A percentile compares a stretch with the other conserved stretches of the same genome.
phyloP scores from a whole-genome alignment of 257 asterid genomes.

The Nicotiana attenuata region DNA sequence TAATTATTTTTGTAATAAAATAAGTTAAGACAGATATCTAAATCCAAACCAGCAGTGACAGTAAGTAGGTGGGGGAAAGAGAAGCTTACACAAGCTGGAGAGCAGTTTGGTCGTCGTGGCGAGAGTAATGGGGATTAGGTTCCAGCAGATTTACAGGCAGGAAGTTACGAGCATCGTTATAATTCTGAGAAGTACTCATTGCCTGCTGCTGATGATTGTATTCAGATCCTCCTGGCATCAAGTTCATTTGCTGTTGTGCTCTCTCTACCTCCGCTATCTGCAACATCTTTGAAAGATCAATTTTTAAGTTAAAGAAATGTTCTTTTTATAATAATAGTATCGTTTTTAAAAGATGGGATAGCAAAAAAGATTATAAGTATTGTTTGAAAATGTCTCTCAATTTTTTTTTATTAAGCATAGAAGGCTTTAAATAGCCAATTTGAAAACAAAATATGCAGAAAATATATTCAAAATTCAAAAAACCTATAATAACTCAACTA shows the following conservation, averaged over 20 bases:
- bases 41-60: too few species aligned
- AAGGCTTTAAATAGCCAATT: too few species aligned
- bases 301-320: neutral
- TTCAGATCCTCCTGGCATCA: slow-evolving; percentile 53
- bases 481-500: too few species aligned
- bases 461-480: too few species aligned
- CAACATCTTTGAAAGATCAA: neutral
- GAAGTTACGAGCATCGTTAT: slow-evolving; percentile 57
- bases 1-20: too few species aligned
- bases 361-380: too few species aligned
- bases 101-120: slow-evolving; percentile 58
- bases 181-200: slow-evolving; percentile 28
- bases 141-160: slow-evolving; percentile 70
- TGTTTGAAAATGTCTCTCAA: too few species aligned
- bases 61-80: neutral
- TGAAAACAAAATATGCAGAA: too few species aligned
- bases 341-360: too few species aligned
- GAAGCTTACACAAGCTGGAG: slow-evolving; percentile 72
- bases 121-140: slow-evolving; percentile 62
- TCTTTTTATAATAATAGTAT: neutral
- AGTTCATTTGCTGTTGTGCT: slow-evolving; percentile 61
- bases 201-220: slow-evolving; percentile 36
- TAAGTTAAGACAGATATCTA: too few species aligned
- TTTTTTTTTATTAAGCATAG: too few species aligned
- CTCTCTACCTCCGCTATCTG: slow-evolving; percentile 89